Evolutionary conservation across 2,329 filamentous ascomycete species (phyloP).

Genomic region (Phialemonium atrogriseum): DNA sequence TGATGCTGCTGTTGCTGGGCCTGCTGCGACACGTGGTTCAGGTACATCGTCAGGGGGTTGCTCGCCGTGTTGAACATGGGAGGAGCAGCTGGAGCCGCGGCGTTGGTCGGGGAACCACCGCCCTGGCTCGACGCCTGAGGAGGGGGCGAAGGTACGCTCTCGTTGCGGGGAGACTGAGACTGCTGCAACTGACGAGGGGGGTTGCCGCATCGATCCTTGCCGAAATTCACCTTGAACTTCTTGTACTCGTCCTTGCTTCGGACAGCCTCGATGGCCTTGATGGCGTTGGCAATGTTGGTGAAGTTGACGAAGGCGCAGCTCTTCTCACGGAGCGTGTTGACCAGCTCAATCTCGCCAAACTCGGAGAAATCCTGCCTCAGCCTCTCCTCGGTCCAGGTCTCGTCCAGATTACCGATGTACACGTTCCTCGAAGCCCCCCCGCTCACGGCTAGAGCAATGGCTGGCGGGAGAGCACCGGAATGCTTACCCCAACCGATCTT

Average conservation of each 20-base stretch:
- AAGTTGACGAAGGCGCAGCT: constrained; percentile 99
- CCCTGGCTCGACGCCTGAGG: constrained; percentile 52
- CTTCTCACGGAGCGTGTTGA: constrained; percentile 96
- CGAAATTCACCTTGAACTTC: constrained; percentile 99
- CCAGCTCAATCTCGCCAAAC: constrained; percentile 94
- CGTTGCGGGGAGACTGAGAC: constrained; percentile 57
- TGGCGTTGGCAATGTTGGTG: constrained; percentile 98
- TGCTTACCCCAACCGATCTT: constrained; percentile 99
- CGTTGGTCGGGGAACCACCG: constrained; percentile 47
- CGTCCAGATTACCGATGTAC: constrained; percentile 94
- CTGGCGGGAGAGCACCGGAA: constrained; percentile 88
- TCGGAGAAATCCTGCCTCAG: constrained; percentile 94
- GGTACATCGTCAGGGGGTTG: constrained; percentile 89
- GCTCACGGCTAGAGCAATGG: constrained; percentile 91
- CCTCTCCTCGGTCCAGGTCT: constrained; percentile 94
- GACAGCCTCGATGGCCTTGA: constrained; percentile 97
- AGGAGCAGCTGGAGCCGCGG: constrained; percentile 52
- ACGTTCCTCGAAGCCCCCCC: constrained; percentile 97
- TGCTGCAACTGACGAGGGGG: constrained; percentile 75
- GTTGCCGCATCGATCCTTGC: constrained; percentile 96
- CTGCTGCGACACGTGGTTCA: constrained; percentile 72
- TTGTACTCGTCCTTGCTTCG: constrained; percentile 93
- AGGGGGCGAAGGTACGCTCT: constrained; percentile 48
- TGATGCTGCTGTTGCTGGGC: constrained; percentile 67
- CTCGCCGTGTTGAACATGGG: constrained; percentile 72